Percentiles rank a stretch among this genome's conserved stretches.
These are phyloP conservation scores for Globisporangium barbulae DNA, from an alignment of 352 stramenopile species.

Conservation along the genomic window DNA sequence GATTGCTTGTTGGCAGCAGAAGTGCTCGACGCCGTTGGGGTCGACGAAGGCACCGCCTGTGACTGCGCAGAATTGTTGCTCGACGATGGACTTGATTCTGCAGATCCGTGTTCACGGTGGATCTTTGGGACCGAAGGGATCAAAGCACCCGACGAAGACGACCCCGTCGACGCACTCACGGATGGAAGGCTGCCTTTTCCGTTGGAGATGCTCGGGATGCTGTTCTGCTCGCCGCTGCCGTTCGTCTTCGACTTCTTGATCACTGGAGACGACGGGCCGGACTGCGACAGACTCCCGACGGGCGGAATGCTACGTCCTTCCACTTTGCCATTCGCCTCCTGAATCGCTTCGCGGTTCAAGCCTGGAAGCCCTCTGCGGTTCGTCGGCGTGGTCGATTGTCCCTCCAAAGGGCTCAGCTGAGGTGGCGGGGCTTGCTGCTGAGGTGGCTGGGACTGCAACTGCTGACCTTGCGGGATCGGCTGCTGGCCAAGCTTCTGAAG, in stretches of 20 bases:
- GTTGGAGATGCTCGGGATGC: slow-evolving; percentile 68
- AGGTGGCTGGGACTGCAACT: slow-evolving; percentile 16
- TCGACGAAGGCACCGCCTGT: slow-evolving; percentile 25
- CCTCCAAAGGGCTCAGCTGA: slow-evolving; percentile 64
- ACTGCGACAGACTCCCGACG: slow-evolving; percentile 24
- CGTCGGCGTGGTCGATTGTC: slow-evolving; percentile 50
- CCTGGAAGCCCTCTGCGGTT: slow-evolving; percentile 50
- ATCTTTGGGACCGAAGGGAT: slow-evolving; percentile 56
- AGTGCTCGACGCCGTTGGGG: slow-evolving; percentile 24
- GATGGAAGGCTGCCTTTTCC: slow-evolving; percentile 54
- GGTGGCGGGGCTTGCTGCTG: slow-evolving; percentile 28
- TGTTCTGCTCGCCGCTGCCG: slow-evolving; percentile 32
- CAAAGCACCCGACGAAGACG: slow-evolving; percentile 22
- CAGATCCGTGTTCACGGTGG: slow-evolving; percentile 48
- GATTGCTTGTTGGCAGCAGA: slow-evolving; percentile 22
- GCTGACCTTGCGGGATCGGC: slow-evolving; percentile 32
- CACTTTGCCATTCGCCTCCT: slow-evolving; percentile 53
- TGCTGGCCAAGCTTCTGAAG: slow-evolving; percentile 64
- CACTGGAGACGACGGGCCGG: slow-evolving; percentile 50
- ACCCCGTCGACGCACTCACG: slow-evolving; percentile 26
- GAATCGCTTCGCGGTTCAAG: slow-evolving; percentile 52
- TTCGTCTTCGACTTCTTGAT: slow-evolving; percentile 80
- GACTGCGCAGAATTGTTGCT: slow-evolving; percentile 26
- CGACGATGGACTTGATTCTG: slow-evolving; percentile 53
- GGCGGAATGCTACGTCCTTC: slow-evolving; percentile 26